These are phyloP conservation scores for Smittium mucronatum DNA, from an alignment of 371 early-diverging fungal genomes.

Conservation along the genomic window DNA sequence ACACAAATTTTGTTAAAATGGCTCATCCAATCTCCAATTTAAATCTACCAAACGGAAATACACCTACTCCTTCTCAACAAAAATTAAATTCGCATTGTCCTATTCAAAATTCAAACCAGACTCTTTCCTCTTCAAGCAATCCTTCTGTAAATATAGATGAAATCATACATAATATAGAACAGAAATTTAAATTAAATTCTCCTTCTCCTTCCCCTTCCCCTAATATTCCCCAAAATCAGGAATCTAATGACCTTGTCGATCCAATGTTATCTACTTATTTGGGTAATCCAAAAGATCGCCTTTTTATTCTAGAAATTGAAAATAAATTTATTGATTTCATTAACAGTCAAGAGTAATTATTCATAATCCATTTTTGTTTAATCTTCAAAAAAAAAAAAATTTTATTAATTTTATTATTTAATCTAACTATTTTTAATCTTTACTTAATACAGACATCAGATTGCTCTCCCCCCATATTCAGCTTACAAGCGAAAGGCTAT, in stretches of 20 bases:
- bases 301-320: slow-evolving; percentile 1
- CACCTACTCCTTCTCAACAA: too few species aligned
- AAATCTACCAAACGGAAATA: too few species aligned
- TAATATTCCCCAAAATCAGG: neutral
- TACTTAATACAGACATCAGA: neutral
- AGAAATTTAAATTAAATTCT: neutral
- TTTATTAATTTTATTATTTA: neutral
- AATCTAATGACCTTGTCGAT: neutral
- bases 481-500: neutral
- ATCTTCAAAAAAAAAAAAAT: too few species aligned
- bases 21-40: too few species aligned
- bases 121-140: too few species aligned
- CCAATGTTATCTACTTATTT: neutral
- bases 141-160: too few species aligned
- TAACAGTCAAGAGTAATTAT: neutral
- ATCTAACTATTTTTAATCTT: neutral
- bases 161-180: neutral
- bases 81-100: too few species aligned
- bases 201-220: neutral
- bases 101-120: too few species aligned
- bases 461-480: neutral
- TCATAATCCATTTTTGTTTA: too few species aligned
- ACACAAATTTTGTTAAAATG: too few species aligned
- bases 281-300: neutral
- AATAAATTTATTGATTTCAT: neutral